Evolutionary conservation across 257 asterid species (phyloP), one percentile per base, ranked within the genome.

Genomic region (Nemophila menziesii): DNA sequence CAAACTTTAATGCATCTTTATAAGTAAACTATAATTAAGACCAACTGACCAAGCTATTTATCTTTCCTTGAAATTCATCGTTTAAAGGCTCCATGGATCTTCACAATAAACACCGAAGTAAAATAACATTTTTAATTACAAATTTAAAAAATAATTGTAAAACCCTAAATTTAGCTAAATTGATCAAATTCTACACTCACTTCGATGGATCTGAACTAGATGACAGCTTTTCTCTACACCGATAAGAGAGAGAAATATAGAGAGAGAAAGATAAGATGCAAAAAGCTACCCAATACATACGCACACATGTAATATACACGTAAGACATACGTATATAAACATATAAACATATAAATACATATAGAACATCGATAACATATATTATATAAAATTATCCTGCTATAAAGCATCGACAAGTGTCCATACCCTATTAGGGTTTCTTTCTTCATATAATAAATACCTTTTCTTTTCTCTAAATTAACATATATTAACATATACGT

Each of bases 191-290:
- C 57, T 44, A 49, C 60, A 33, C 52, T 47, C 43, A 48, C 64
- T 20, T 17, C 47, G 49, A 67, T 38, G 75, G 86, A 82, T 78
- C 86, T 82, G 83, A 54, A 57, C 61, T 16, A 50, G 46, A 59
- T 11, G 17, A 19, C 43, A 48, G 26, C 41, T 33, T 41, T 48
- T 22, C 50, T 7, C 36, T 29, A 29, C 36, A 29, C 20, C n/a
- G 5, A 22, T 46, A 33, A 34, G 0, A 21, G 42, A 37, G 12
- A 41, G 15, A 40, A 52, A n/a, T n/a, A n/a, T n/a, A n/a, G n/a
- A n/a, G n/a, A 41, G 20, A 48, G 43, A n/a, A 33, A 33, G 21
- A 36, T 16, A 13, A 15, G 37, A 33, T 27, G 17, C 18, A 20
- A 29, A 20, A 22, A 39, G 36, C 36, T 7, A 24, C 9, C 8